Conservation (phyloP, 1,284 basidiomycete species). For the Gymnopus androsaceus region DNA sequence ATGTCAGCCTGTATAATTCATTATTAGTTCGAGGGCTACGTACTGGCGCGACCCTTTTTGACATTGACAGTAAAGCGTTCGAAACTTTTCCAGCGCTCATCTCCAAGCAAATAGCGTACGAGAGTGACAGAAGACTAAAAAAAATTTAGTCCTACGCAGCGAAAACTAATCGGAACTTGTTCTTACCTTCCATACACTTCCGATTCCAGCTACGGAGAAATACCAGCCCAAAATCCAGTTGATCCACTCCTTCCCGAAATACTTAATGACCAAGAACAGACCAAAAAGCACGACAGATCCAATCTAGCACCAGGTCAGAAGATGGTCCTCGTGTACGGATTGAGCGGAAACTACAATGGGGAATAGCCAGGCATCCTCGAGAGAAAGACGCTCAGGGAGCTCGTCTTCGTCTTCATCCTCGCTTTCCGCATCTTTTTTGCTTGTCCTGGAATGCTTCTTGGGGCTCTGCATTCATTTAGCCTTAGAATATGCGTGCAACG, state of each 20-base stretch:
- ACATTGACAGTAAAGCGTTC: slow-evolving; percentile 15
- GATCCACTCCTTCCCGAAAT: slow-evolving; percentile 81
- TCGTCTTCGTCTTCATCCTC: slow-evolving; percentile 60
- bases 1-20: neutral
- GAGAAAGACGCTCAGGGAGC: slow-evolving; percentile 57
- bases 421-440: slow-evolving; percentile 34
- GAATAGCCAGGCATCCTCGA: slow-evolving; percentile 74
- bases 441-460: slow-evolving; percentile 25
- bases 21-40: neutral
- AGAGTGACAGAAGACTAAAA: slow-evolving; percentile 45
- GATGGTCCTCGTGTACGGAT: slow-evolving; percentile 5
- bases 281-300: slow-evolving; percentile 68
- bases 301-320: slow-evolving; percentile 40
- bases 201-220: slow-evolving; percentile 66
- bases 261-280: slow-evolving; percentile 74
- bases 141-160: slow-evolving; percentile 1
- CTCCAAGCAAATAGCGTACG: slow-evolving; percentile 38
- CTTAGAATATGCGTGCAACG: neutral
- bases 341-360: slow-evolving; percentile 54
- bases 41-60: slow-evolving; percentile 8
- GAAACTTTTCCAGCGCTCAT: slow-evolving; percentile 16
- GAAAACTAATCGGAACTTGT: neutral
- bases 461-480: slow-evolving; percentile 24
- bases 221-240: slow-evolving; percentile 80
- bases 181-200: slow-evolving; percentile 71